Base-by-base conservation (phyloP, 2,329 filamentous ascomycete species). In the Mollisiaceae sp. region DNA sequence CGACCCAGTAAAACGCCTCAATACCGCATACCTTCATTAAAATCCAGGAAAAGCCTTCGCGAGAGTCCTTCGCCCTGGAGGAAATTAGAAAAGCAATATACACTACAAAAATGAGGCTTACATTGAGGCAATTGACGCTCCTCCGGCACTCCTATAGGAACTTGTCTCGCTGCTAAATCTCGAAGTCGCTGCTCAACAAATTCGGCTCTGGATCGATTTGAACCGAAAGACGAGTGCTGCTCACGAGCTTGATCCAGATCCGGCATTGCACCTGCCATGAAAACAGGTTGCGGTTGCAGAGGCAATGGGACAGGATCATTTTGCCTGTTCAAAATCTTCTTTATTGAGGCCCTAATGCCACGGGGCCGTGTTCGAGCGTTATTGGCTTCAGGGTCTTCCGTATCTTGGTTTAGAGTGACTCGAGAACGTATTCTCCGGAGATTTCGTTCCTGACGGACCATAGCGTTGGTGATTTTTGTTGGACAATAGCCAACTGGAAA, bases 371-470 rank as follows among this genome's bases (percentile, higher is more conserved):
- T 56, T 55, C 68, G 64, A 9, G 60, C 52, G 35, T 39, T 54
- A 12, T 52, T 38, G 9, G 50, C 35, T 15, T 65, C 66, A 3
- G 50, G 50, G 45, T 67, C 65, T 2, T 57, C 41, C 18, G 65
- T 57, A 36, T 69, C 66, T 43, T 72, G 68, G 27, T 66, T 50
- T 2, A 71, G 62, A 12, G 45, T 69, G 15, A 74, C 62, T 54
- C 69, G 66, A 15, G 72, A 69, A 27, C 74, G 67, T 59, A 76
- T 60, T 39, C 84, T 82, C 35, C 90, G 81, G 14, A 93, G 80
- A 27, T 90, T 85, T 18, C 91, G 84, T 78, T 97, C 93, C 45
- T 91, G 86, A 22, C 91, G 88, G 6, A 96, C 93, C 91, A 97
- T 97, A 18, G 86, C 84, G 72, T 97, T 95, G 5, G 93, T 96